Percentiles rank a stretch among this genome's conserved stretches.
phyloP scores from a whole-genome alignment of 371 early-diverging fungal species.

The Mucor racemosus region DNA sequence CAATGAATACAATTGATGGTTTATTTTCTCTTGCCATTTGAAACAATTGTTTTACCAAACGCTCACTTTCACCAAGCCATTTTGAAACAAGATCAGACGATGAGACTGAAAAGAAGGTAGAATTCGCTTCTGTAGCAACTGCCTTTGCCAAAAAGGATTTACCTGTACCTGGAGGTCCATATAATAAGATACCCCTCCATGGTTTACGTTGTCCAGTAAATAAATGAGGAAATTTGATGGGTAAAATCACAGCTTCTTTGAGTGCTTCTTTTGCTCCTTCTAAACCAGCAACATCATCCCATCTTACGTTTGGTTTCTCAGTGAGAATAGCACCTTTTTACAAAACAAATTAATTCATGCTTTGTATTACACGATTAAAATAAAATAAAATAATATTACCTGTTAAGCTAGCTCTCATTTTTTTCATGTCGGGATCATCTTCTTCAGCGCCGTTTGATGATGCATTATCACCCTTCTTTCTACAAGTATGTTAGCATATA shows the following conservation, averaged over 20 bases:
- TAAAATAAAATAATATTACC: neutral
- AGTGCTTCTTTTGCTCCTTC: constrained; percentile 98
- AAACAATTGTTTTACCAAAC: constrained; percentile 93
- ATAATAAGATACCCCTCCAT: constrained; percentile 96
- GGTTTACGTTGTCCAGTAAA: constrained; percentile 95
- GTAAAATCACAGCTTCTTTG: constrained; percentile 98
- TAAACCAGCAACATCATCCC: constrained; percentile 98
- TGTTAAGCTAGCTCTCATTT: constrained; percentile 77
- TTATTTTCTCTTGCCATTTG: constrained; percentile 90
- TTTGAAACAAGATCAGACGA: constrained; percentile 95
- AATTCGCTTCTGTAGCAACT: constrained; percentile 94
- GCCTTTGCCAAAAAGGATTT: constrained; percentile 98
- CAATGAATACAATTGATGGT: constrained; percentile 97
- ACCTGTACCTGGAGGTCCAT: constrained; percentile 99
- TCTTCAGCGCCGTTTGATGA: constrained; percentile 42
- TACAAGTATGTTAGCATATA: neutral
- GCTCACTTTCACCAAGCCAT: constrained; percentile 98
- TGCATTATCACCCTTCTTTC: constrained; percentile 32
- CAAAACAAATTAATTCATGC: neutral
- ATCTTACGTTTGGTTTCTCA: constrained; percentile 94
- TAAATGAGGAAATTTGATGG: constrained; percentile 95
- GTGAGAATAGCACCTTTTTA: constrained; percentile 77
- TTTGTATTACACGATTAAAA: neutral
- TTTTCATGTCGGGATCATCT: constrained; percentile 89
- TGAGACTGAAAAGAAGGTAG: constrained; percentile 95